Evolutionary conservation across 176 grass and related monocot genomes (phyloP).

Genomic region (Musa schizocarpa): DNA sequence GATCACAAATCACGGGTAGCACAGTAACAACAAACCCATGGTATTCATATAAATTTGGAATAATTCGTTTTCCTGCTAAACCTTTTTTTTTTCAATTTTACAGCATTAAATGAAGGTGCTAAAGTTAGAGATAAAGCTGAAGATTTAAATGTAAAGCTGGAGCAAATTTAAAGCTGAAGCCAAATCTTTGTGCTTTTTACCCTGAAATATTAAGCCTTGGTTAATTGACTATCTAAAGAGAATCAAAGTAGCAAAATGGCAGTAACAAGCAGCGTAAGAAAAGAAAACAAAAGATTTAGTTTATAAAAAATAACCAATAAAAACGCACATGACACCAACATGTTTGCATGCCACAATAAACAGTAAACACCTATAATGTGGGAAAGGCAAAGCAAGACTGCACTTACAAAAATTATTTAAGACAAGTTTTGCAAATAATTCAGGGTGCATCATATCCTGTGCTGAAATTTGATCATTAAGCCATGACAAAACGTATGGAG

Average conservation of each 20-base stretch:
- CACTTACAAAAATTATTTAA: slow-evolving; percentile 92
- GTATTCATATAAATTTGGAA: too few species aligned
- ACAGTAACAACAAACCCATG: too few species aligned
- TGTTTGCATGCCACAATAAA: background rate
- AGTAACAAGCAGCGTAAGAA: background rate
- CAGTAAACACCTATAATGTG: background rate
- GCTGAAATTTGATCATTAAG: slow-evolving; percentile 78
- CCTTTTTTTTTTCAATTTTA: background rate
- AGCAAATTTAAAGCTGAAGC: too few species aligned
- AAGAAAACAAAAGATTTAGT: background rate
- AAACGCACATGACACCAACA: background rate
- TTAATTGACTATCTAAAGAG: background rate
- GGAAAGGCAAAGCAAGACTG: slow-evolving; percentile 7
- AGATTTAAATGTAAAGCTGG: too few species aligned
- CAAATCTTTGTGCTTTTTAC: background rate
- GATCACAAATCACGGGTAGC: too few species aligned
- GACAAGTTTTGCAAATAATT: slow-evolving; percentile 78
- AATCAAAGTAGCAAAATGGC: background rate
- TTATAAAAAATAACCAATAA: background rate
- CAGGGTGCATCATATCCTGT: slow-evolving; percentile 94
- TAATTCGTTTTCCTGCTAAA: background rate
- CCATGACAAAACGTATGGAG: slow-evolving; percentile 64
- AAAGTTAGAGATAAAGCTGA: background rate
- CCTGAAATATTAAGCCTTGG: background rate
- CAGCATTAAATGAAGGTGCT: background rate